phyloP scores from a whole-genome alignment of 768 basidiomycete species.

The Suillus brevipes region DNA sequence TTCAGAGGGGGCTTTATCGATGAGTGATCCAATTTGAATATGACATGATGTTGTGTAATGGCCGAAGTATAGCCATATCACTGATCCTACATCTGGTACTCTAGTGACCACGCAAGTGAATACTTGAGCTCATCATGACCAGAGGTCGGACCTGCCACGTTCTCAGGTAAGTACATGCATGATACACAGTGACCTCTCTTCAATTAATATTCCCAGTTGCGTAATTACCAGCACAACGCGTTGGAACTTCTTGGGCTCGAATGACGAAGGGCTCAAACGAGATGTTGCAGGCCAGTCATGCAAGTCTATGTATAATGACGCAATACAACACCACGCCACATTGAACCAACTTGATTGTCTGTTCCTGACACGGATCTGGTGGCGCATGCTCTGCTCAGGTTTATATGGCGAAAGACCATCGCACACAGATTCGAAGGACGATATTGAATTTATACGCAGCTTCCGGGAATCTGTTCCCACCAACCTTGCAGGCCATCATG shows the following conservation, averaged over 20 bases:
- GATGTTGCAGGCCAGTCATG: not conserved
- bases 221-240: not conserved
- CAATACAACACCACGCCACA: not conserved
- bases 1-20: not conserved
- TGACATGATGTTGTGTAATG: not conserved
- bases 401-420: no score
- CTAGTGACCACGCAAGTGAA: not conserved
- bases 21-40: not conserved
- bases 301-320: not conserved
- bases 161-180: not conserved
- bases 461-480: constrained; percentile 20
- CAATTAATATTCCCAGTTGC: not conserved
- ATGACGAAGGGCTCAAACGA: no score
- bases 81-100: not conserved
- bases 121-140: no score
- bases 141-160: not conserved
- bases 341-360: not conserved
- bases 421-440: no score
- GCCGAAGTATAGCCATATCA: no score
- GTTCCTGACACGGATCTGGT: not conserved
- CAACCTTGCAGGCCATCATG: constrained; percentile 17
- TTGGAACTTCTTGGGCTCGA: not conserved
- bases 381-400: not conserved
- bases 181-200: not conserved
- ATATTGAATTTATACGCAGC: not conserved